A percentile compares a stretch with the other conserved stretches of the same genome.
phyloP scores from a whole-genome alignment of 257 asterid species.

The Cinchona pubescens region DNA sequence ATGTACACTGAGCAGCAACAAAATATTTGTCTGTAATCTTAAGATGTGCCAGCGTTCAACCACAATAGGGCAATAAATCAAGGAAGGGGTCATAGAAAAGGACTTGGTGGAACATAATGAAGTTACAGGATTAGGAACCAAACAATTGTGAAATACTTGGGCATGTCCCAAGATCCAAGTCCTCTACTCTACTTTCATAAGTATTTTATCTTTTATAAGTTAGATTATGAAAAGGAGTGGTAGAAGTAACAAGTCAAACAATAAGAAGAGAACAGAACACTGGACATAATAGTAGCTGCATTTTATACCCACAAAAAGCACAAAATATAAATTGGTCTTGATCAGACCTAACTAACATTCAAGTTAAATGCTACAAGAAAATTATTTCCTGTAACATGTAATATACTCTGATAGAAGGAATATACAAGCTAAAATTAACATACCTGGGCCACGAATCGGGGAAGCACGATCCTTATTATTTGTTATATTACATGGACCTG shows the following conservation, averaged over 20 bases:
- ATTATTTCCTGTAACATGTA: neutral
- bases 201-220: neutral
- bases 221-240: neutral
- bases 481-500: conserved; percentile 64
- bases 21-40: neutral
- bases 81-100: neutral
- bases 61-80: neutral
- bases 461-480: conserved; percentile 87
- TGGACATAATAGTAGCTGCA: neutral
- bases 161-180: neutral
- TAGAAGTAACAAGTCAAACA: neutral
- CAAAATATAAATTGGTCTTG: neutral
- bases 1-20: neutral
- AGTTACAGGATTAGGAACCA: neutral
- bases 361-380: neutral
- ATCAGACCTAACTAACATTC: neutral
- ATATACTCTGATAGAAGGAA: no score
- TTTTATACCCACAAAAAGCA: neutral
- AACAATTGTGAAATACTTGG: neutral
- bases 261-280: neutral
- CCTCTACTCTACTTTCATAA: neutral
- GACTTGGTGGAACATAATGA: no score
- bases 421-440: neutral
- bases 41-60: neutral
- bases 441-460: conserved; percentile 91